A percentile compares a stretch with the other conserved stretches of the same genome.
Evolutionary conservation across 169 alveolate species (phyloP).

Genomic region (Eimeria zaria): DNA sequence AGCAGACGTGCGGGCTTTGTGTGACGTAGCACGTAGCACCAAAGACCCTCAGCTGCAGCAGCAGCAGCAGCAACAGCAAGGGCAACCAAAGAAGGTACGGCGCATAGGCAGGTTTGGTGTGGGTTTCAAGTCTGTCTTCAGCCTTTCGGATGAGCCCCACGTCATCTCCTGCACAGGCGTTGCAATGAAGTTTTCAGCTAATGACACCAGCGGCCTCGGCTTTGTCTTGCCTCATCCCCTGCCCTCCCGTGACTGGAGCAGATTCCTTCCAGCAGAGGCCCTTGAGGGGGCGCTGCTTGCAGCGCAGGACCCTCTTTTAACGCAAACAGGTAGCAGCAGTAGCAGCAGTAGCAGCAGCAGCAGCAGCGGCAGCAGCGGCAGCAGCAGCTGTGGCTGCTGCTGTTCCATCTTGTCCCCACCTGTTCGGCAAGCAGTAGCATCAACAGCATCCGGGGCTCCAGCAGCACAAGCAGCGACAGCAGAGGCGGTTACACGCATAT

Average conservation of each 20-base stretch:
- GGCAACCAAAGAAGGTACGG: background rate
- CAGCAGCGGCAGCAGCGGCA: background rate
- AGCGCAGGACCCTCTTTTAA: constrained; percentile 1
- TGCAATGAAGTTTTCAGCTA: constrained; percentile 69
- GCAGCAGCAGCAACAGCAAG: constrained; percentile 14
- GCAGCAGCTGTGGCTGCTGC: background rate
- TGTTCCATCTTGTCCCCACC: background rate
- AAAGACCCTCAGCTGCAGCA: constrained; percentile 74
- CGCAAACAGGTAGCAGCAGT: background rate
- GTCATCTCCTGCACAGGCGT: constrained; percentile 85
- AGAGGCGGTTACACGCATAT: constrained; percentile 5
- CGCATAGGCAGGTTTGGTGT: constrained; percentile 88
- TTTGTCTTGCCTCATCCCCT: constrained; percentile 82
- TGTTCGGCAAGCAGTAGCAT: background rate
- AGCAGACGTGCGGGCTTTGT: constrained; percentile 86
- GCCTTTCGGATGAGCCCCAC: constrained; percentile 87
- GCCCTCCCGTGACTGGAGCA: background rate
- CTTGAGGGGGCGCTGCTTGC: constrained; percentile 21
- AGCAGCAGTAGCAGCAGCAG: background rate
- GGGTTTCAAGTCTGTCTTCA: constrained; percentile 89
- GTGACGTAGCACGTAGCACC: constrained; percentile 88
- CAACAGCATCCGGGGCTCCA: background rate
- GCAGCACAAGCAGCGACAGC: constrained; percentile 3
- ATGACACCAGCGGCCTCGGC: constrained; percentile 83
- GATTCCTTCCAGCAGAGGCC: constrained; percentile 54